Base-by-base conservation (phyloP, 805 yeast genomes). In the Blastobotrys attinorum region DNA sequence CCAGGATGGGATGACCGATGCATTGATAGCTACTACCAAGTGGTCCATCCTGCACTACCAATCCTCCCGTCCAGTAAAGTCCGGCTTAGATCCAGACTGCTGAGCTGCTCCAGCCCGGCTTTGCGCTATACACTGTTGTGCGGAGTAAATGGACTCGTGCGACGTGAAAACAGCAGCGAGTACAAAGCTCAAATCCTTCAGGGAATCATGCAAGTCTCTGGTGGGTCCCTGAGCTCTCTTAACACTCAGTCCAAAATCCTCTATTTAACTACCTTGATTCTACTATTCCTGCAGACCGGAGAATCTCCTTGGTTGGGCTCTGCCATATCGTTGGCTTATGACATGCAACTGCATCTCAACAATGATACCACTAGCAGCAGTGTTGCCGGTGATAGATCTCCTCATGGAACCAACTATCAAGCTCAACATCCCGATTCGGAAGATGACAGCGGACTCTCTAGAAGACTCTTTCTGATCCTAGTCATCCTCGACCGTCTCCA, bases 1-100 rank as follows among this genome's bases (percentile, higher is more conserved):
- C 44, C 55, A 15, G 50, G 53, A 20, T 51, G 55, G 52, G 56
- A 54, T 42, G 65, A 63, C 18, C 51, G 53, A 17, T 57, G 52
- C 20, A 54, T 66, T 33, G 67, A 61, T 46, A 47, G 48, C 29
- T 67, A 67, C 47, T 67, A 65, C 51, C 54, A 58, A 43, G 50
- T 53, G 31, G 54, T 64, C 40, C 71, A 67, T 48, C 65, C 67
- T 7, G 51, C 59, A 20, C 52, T 66, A 43, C 71, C 72, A 6
- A 43, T 67, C 18, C 56, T 67, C 32, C 66, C 67, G 4, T 62
- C 64, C 23, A 52, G 59, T 22, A 53, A 58, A 21, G 52, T 56
- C 13, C 58, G 56, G 42, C 56, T 64, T 22, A 51, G 59, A 35
- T 48, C 52, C 4, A 49, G 61, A 21, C 48, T 67, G 32, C 50